Base-by-base conservation (phyloP, 1,284 basidiomycete genomes). In the Puccinia triticina region DNA sequence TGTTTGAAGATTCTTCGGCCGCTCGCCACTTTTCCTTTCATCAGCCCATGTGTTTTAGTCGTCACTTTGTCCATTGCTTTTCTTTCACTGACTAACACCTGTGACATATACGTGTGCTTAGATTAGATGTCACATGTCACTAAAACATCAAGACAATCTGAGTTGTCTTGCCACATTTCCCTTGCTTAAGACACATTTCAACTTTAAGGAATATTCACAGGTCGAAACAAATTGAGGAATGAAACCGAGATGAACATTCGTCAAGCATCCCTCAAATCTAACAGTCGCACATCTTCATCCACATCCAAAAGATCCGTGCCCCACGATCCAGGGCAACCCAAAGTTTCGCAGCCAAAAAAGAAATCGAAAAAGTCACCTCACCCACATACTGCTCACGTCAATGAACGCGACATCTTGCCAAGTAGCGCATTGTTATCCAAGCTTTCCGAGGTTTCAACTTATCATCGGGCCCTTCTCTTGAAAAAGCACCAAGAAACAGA, bases 391-490 rank as follows among this genome's bases (percentile, higher is more conserved):
- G 2, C 23, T 18, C 43, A 14, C 0, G 14, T 18, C 23, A 26
- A 46, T n/a, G 7, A 61, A 34, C 59, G 23, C 16, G 48, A 50
- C 32, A 34, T 12, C 26, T 29, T 72, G n/a, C 69, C 69, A 5
- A 72, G 32, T 23, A 18, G 34, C 32, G 69, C 50, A 16, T 7
- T 50, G 8, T 50, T 72, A 34, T 46, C n/a, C 0, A 72, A 72
- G 32, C 16, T n/a, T 11, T 72, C 69, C 11, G 69, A 72, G 18
- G 37, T 40, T 50, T 3, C 4, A 23, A 50, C 50, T 2, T 78
- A 78, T 48, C 12, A 50, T 37, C 77, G 32, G 16, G 77, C 64
- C 7, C 34, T 78, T 48, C 48, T 69, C 32, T 43, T 69, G 40
- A 78, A 78, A 37, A 43, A 55, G 23, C 21, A 37, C 12, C 32